Evolutionary conservation across 805 yeast species (phyloP), one percentile per base, ranked within the genome.

Genomic region (Yueomyces sp.): DNA sequence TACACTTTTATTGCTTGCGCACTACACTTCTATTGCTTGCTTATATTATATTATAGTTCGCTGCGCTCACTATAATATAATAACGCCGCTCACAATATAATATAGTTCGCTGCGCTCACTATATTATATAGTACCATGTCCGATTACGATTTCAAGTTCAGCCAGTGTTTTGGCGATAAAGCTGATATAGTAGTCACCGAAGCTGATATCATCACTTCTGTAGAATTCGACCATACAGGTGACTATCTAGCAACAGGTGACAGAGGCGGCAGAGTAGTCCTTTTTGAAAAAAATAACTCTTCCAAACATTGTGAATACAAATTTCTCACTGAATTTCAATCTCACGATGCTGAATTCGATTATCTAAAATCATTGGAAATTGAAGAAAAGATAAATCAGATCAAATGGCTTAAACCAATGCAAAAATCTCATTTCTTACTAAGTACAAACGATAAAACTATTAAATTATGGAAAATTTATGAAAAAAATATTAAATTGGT

Each of bases 141-240:
- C 19, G 56, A 62, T 45, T 65, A 59, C 49, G 65, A 65, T 52
- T 66, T 68, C 50, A 86, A 85, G 64, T 88, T 88, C 63, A 83
- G 94, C 54, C 97, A 88, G 64, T 92, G 99, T 64, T 92, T 92
- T 72, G 99, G 99, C 50, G 98, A 92, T 64, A 92, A 94, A 64
- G 95, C 95, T 40, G 99, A 92, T 62, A 82, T 88, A 45, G 97
- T 90, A 52, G 85, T 88, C 56, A 87, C 96, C 3, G 97, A 88
- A 59, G 96, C 96, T 3, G 99, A 92, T 63, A 88, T 92, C 59
- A 92, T 92, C 49, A 84, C 96, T 26, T 85, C 98, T 2, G 96
- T 92, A 37, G 97, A 92, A 66, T 92, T 92, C 57, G 96, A 92
- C 62, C 84, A 81, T 58, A 77, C 92, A 5, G 99, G 99, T 42